Percentiles rank a stretch among this genome's conserved stretches.
Conservation (phyloP, 2,329 filamentous ascomycete species). For the Rhynchosporium graminicola region DNA sequence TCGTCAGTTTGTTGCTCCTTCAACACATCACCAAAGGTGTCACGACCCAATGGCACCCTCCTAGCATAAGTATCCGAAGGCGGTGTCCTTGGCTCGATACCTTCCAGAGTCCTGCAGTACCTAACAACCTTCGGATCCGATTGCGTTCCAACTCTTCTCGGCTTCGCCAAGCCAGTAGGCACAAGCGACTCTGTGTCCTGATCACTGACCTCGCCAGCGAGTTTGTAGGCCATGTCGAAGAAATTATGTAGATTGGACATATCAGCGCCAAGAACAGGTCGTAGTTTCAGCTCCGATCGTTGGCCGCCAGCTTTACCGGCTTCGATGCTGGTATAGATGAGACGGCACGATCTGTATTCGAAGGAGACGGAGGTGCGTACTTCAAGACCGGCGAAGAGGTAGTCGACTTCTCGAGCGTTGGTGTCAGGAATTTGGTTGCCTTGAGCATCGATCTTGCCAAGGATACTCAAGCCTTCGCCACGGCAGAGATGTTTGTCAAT, state of each 20-base stretch:
- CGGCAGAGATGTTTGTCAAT: conserved; percentile 35
- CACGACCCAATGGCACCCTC: neutral
- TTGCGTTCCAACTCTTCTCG: neutral
- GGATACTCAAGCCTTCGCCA: conserved; percentile 16
- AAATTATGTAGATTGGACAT: conserved; percentile 25
- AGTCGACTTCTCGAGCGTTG: conserved; percentile 36
- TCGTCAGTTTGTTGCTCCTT: neutral
- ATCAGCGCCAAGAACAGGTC: conserved; percentile 20
- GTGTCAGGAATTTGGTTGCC: neutral
- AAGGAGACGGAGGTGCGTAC: conserved; percentile 31
- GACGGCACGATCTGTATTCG: conserved; percentile 31
- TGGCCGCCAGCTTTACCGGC: conserved; percentile 38
- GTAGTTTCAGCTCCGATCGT: conserved; percentile 34
- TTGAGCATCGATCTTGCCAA: conserved; percentile 13
- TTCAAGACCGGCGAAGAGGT: conserved; percentile 39
- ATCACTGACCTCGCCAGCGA: conserved; percentile 9
- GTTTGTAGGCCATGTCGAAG: conserved; percentile 18
- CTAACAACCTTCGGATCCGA: neutral
- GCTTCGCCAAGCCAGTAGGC: neutral
- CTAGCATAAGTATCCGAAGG: neutral
- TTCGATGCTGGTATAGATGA: conserved; percentile 37
- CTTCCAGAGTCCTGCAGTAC: no score
- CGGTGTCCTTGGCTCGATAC: neutral
- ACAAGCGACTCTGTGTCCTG: neutral
- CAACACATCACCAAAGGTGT: neutral